Evolutionary conservation across 352 stramenopile species (phyloP), one percentile per base, ranked within the genome.

Genomic region (Halophytophthora batemanensis): DNA sequence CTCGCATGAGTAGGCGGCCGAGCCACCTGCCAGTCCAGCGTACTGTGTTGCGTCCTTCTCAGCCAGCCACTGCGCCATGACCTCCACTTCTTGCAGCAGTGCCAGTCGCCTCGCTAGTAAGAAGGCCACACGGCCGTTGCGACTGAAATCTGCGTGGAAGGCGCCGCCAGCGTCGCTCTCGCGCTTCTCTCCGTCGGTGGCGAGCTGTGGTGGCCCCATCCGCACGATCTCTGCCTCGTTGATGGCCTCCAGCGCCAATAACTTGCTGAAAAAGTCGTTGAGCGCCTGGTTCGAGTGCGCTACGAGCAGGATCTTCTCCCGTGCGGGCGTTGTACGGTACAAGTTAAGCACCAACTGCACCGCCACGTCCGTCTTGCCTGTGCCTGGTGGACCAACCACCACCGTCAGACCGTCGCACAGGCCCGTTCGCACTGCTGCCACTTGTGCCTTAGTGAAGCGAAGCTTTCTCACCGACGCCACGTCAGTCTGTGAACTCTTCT

Each of bases 261-360:
- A 78, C 60, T 97, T 98, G 17, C 81, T 66, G 57, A 99, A 97
- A 44, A 99, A 87, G 61, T 98, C 87, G 56, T 98, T 97, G 2
- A 99, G 64, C 0, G 96, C 92, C 48, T 93, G 82, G 64, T 98
- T 98, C 19, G 88, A 98, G 65, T 98, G 92, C 18, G 96, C 96
- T 25, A 99, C 81, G 31, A 99, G 66, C 13, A 99, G 64, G 13
- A 97, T 97, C 50, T 96, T 86, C 53, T 98, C 82, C 3, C 66
- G 77, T 42, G 80, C 66, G 21, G 66, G 47, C 34, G 79, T 93
- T 17, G 59, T 68, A 49, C 92, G 90, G 54, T 96, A 97, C 8
- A 99, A 45, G 57, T 97, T 98, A 18, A 86, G 53, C n/a, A 98
- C 84, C 19, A 98, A 85, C 63, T 98, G 92, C 18, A 98, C 95